phyloP scores from a whole-genome alignment of 1,284 basidiomycete genomes.

The Athelia psychrophila region DNA sequence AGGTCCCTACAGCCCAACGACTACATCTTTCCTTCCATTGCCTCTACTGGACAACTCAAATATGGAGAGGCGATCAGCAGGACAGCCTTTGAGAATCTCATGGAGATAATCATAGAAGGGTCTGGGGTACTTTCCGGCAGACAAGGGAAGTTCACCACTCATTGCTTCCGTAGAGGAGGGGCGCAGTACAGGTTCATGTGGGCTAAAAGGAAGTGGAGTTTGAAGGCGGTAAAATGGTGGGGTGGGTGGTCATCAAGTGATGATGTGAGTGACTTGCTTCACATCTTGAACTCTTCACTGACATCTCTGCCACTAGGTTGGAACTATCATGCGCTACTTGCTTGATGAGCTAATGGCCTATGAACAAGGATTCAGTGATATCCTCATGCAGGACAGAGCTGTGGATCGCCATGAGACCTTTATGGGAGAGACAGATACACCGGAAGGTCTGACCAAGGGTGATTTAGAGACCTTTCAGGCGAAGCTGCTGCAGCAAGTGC shows the following conservation, averaged over 20 bases:
- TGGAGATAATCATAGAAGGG: slow-evolving; percentile 8
- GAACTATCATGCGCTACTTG: slow-evolving; percentile 18
- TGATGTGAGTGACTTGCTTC: slow-evolving; percentile 8
- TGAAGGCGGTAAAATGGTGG: slow-evolving; percentile 19
- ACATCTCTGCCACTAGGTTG: slow-evolving; percentile 6
- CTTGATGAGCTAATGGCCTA: slow-evolving; percentile 15
- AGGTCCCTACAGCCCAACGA: slow-evolving; percentile 5
- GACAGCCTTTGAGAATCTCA: slow-evolving; percentile 7
- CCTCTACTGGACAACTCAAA: slow-evolving; percentile 13
- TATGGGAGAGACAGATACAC: slow-evolving; percentile 7
- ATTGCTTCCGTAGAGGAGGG: slow-evolving; percentile 17
- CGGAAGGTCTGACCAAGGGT: neutral
- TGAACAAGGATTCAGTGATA: slow-evolving; percentile 16
- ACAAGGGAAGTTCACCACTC: slow-evolving; percentile 11
- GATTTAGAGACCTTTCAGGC: neutral
- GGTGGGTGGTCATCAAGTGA: slow-evolving; percentile 19
- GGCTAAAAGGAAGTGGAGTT: slow-evolving; percentile 14
- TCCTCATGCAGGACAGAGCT: slow-evolving; percentile 12
- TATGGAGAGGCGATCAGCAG: slow-evolving; percentile 11
- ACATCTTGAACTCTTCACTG: neutral
- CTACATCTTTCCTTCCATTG: slow-evolving; percentile 12
- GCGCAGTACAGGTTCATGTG: slow-evolving; percentile 18
- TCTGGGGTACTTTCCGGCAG: slow-evolving; percentile 8
- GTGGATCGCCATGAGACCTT: slow-evolving; percentile 13
- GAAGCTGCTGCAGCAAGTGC: neutral